A percentile compares a stretch with the other conserved stretches of the same genome.
These are phyloP conservation scores for Kodamaea fungicola DNA, from an alignment of 1,139 yeast genomes.

Conservation along the genomic window DNA sequence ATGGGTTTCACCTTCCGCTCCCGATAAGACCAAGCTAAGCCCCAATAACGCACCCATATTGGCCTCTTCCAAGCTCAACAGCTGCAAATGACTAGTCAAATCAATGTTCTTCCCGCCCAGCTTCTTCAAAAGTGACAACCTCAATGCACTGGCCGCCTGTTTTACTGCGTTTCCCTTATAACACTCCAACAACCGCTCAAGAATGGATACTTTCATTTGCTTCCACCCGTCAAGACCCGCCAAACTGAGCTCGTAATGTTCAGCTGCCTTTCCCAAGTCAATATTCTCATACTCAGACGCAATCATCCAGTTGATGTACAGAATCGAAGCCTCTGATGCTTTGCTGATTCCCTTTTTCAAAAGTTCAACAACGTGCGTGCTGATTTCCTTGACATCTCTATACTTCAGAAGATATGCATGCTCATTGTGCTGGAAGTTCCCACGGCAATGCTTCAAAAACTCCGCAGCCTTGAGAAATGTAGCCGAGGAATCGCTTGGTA, in stretches of 20 bases:
- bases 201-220: conserved; percentile 15
- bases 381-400: not conserved
- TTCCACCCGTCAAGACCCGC: conserved; percentile 12
- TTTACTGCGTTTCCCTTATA: conserved; percentile 9
- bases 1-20: conserved; percentile 11
- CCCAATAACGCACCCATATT: conserved; percentile 9
- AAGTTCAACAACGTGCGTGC: conserved; percentile 18
- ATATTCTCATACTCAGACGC: conserved; percentile 42
- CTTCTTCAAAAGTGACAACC: not conserved
- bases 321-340: conserved; percentile 20
- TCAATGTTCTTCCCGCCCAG: too few relatives aligned
- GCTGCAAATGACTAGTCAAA: not conserved
- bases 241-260: conserved; percentile 32
- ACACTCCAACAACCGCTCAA: conserved; percentile 28
- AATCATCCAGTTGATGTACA: conserved; percentile 44
- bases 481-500: conserved; percentile 30
- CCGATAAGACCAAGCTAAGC: conserved; percentile 13
- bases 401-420: conserved; percentile 9
- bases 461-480: conserved; percentile 24
- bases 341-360: conserved; percentile 24
- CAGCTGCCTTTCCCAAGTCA: conserved; percentile 32
- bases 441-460: conserved; percentile 6
- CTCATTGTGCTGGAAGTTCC: not conserved
- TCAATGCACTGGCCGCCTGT: not conserved
- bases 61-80: not conserved